Evolutionary conservation across 441 rosid species (phyloP), one percentile per base, ranked within the genome.

Genomic region (Populus hybrid): DNA sequence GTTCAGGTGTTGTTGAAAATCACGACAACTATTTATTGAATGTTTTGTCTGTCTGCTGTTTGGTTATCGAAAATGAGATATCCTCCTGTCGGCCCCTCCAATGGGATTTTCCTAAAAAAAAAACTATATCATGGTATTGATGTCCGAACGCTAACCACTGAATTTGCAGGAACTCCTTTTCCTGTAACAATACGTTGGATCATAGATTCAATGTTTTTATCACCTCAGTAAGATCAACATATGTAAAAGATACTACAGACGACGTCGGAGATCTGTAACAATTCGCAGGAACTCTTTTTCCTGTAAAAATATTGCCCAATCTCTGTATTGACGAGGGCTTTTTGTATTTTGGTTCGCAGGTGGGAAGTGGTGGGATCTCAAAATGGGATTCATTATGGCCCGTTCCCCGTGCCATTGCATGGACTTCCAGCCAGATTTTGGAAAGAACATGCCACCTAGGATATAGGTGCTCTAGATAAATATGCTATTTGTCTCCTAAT

Each of bases 401-500:
- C 96, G 81, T 92, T 92, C 67, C 96, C 94, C 21, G 90, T 92
- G 70, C 96, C 96, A 18, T 21, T 72, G 70, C 82, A 88, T 83
- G 96, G 94, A 70, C 93, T 92, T 63, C 92, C 93, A 42, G 84
- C 96, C 77, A 88, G 89, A 86, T 90, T 88, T 84, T 87, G 90
- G 88, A 87, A 85, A 76, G 85, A 85, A 80, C 36, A 80, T 69
- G 67, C 78, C 77, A 72, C n/a, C 70, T 80, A 77, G 20, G 67
- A 3, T 30, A 65, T 38, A 35, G 40, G 30, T 72, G 53, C 53
- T 70, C 59, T 68, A 46, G 66, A 30, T 61, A 30, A 23, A 76
- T 46, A 71, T 26, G 77, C 78, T 30, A 70, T 67, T 36, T 26
- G 69, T 30, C 32, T 46, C 20, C 67, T 8, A 21, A 46, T 75